Percentiles rank a stretch among this genome's conserved stretches.
These are phyloP conservation scores for Trichoderma sp. DNA, from an alignment of 2,329 filamentous ascomycete species.

Conservation along the genomic window DNA sequence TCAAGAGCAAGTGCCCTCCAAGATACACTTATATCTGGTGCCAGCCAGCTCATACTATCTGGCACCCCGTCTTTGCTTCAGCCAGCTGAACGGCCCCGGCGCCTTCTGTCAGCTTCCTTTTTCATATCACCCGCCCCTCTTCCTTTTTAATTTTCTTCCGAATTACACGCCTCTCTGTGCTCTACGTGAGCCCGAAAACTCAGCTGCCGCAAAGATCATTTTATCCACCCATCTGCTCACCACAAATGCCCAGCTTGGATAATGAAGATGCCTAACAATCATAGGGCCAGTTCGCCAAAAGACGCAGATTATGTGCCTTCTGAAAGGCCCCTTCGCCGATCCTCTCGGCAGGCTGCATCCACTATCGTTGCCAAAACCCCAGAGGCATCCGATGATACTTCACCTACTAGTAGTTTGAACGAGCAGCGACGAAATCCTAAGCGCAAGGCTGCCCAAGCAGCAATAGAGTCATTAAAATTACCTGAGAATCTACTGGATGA, in stretches of 20 bases:
- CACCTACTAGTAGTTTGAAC: slow-evolving; percentile 19
- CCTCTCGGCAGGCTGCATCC: neutral
- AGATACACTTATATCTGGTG: neutral
- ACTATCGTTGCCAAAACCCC: neutral
- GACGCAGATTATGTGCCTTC: neutral
- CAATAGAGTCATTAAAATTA: slow-evolving; percentile 28
- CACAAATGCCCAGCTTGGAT: neutral
- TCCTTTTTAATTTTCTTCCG: neutral
- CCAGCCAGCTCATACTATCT: neutral
- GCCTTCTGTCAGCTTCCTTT: neutral
- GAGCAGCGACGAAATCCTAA: slow-evolving; percentile 41
- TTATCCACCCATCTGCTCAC: no score
- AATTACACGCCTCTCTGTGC: neutral
- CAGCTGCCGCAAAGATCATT: neutral
- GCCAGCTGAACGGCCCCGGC: neutral
- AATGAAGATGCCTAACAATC: neutral
- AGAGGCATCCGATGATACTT: neutral
- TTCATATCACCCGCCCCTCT: neutral
- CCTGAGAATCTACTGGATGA: slow-evolving; percentile 44
- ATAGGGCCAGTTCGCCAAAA: neutral
- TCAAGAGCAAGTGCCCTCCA: neutral
- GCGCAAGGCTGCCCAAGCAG: slow-evolving; percentile 41
- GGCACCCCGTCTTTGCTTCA: neutral
- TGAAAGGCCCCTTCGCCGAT: slow-evolving; percentile 13
- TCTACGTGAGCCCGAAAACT: neutral